A percentile compares a stretch with the other conserved stretches of the same genome.
Conservation (phyloP, 441 rosid species). For the Kokia cookei region DNA sequence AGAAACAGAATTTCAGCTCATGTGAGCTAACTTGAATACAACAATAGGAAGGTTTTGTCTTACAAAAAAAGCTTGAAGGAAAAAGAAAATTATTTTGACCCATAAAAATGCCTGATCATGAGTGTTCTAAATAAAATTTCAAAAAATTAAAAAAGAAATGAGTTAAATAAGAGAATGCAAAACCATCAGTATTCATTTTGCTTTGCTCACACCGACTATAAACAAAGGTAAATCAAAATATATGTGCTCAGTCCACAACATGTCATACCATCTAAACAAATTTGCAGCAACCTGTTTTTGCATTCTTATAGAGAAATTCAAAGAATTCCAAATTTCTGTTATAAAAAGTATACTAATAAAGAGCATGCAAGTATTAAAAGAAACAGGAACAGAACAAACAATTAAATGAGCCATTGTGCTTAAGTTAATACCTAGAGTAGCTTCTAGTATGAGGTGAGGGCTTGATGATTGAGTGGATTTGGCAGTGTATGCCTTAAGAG, state of each 20-base stretch:
- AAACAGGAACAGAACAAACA: slow-evolving; percentile 7
- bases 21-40: not conserved
- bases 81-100: not conserved
- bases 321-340: not conserved
- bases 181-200: not conserved
- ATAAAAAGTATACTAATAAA: slow-evolving; percentile 1
- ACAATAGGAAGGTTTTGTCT: not conserved
- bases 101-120: not conserved
- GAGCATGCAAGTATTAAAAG: not conserved
- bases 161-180: not conserved
- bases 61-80: not conserved
- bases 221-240: not conserved
- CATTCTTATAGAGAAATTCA: not conserved
- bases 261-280: not conserved
- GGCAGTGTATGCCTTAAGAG: slow-evolving; percentile 92
- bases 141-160: not conserved
- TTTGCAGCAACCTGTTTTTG: not conserved
- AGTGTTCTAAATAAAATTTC: not conserved
- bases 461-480: slow-evolving; percentile 85
- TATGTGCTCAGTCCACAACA: not conserved
- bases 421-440: slow-evolving; percentile 71
- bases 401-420: not conserved
- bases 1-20: not conserved
- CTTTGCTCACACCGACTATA: not conserved
- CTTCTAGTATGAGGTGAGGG: slow-evolving; percentile 83